phyloP scores from a whole-genome alignment of 805 yeast species.

The Metschnikowia baotianmanensis region DNA sequence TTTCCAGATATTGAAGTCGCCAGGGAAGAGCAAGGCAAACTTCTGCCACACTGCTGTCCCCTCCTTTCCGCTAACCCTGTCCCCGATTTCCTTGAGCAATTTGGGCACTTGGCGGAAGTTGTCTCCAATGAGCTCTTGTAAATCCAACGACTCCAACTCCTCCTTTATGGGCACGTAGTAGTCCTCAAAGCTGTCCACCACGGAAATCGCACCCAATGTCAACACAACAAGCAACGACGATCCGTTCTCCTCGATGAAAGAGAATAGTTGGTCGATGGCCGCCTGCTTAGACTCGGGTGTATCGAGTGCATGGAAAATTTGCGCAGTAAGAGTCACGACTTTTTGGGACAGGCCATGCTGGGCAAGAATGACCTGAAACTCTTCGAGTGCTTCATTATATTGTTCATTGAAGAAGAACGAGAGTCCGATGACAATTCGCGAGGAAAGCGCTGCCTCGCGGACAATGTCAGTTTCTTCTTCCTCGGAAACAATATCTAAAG shows the following conservation, averaged over 20 bases:
- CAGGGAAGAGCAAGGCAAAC: constrained; percentile 72
- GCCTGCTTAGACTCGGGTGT: constrained; percentile 75
- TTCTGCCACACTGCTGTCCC: constrained; percentile 54
- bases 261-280: constrained; percentile 79
- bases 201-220: constrained; percentile 75
- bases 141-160: constrained; percentile 55
- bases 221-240: constrained; percentile 64
- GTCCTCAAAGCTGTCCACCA: constrained; percentile 58
- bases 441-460: constrained; percentile 46
- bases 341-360: constrained; percentile 56
- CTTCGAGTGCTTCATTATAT: constrained; percentile 63
- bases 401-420: constrained; percentile 61
- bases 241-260: constrained; percentile 61
- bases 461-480: constrained; percentile 26
- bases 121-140: constrained; percentile 50
- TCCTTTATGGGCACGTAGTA: constrained; percentile 63
- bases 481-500: constrained; percentile 48
- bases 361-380: constrained; percentile 60
- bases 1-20: constrained; percentile 66
- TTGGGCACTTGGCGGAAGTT: constrained; percentile 54
- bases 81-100: constrained; percentile 51
- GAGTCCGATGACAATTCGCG: constrained; percentile 70
- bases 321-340: constrained; percentile 71
- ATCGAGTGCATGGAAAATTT: constrained; percentile 75
- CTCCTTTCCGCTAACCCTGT: constrained; percentile 29